Evolutionary conservation across 805 yeast genomes (phyloP).

Genomic region (Pichia insulana): DNA sequence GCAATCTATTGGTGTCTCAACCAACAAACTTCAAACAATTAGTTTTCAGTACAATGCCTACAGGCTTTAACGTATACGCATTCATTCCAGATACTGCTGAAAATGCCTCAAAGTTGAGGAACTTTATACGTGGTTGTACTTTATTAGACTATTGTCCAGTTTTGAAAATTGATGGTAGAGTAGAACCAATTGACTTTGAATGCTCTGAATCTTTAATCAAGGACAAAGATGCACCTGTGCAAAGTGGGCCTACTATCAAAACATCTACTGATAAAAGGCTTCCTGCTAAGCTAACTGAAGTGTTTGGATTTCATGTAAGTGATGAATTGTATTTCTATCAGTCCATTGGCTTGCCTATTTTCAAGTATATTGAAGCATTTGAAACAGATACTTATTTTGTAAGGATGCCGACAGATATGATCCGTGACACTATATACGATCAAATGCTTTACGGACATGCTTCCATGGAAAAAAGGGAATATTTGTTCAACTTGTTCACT

Average conservation of each 20-base stretch:
- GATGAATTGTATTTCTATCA: constrained; percentile 77
- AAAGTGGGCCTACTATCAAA: constrained; percentile 8
- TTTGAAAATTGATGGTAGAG: constrained; percentile 56
- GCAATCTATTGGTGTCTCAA: constrained; percentile 36
- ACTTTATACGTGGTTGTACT: constrained; percentile 58
- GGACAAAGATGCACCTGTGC: constrained; percentile 9
- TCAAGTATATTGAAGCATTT: constrained; percentile 58
- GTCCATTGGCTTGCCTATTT: constrained; percentile 63
- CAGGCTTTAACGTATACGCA: background rate
- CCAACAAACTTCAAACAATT: background rate
- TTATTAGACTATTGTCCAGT: constrained; percentile 69
- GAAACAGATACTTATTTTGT: constrained; percentile 55
- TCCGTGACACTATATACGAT: constrained; percentile 46
- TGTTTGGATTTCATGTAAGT: constrained; percentile 78
- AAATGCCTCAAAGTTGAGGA: constrained; percentile 36
- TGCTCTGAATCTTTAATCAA: constrained; percentile 15
- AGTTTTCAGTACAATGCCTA: background rate
- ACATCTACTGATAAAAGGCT: constrained; percentile 25
- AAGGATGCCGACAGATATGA: constrained; percentile 59
- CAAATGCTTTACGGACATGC: constrained; percentile 38
- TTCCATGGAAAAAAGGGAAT: constrained; percentile 45
- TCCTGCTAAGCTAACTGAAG: constrained; percentile 76
- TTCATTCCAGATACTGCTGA: constrained; percentile 17
- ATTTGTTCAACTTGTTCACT: constrained; percentile 59
- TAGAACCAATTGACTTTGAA: constrained; percentile 39